Base-by-base conservation (phyloP, 2,329 filamentous ascomycete species). In the Xylariaceae sp. region DNA sequence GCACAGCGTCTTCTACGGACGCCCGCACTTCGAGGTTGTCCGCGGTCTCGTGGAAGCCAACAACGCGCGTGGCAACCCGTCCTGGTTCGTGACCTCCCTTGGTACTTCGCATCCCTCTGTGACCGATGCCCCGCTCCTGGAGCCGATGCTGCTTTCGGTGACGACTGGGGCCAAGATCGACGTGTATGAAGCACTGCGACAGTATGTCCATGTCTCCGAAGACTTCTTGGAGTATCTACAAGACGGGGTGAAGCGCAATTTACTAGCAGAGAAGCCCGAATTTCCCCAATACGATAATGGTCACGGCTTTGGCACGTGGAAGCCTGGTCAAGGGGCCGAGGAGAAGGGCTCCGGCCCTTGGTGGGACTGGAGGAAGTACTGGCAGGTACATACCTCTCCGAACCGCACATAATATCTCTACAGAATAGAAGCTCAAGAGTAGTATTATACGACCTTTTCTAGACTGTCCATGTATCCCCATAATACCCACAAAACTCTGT, bases 101-200 rank as follows among this genome's bases (percentile, higher is more conserved):
- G 72, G 73, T 24, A 78, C 75, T 0, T 64, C 78, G 0, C 82
- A 86, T 52, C 79, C 82, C 0, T 78, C 73, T 9, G 76, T 83
- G 16, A 84, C 82, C 0, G 82, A 85, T 53, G 82, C 81, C 13
- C 80, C 81, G 0, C 65, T 85, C 3, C 70, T 86, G 7, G 74
- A 83, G 45, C 81, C 81, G 0, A 62, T 73, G 38, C 63, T 85
- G 19, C 66, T 85, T 34, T 71, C 74, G 42, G 75, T 77, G 65
- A 77, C 78, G 0, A 84, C 81, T 0, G 78, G 79, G 0, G 76
- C 81, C 0, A 74, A 67, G 1, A 70, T 83, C n/a, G 64, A 79
- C 40, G 74, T 74, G 1, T 67, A 66, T 33, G 69, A 78, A 42
- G 81, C 77, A 1, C 56, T 85, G 32, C 57, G 64, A 22, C 73